Evolutionary conservation across 345 rosid genomes (phyloP), one percentile per base, ranked within the genome.

Genomic region (Dipteronia dyeriana): DNA sequence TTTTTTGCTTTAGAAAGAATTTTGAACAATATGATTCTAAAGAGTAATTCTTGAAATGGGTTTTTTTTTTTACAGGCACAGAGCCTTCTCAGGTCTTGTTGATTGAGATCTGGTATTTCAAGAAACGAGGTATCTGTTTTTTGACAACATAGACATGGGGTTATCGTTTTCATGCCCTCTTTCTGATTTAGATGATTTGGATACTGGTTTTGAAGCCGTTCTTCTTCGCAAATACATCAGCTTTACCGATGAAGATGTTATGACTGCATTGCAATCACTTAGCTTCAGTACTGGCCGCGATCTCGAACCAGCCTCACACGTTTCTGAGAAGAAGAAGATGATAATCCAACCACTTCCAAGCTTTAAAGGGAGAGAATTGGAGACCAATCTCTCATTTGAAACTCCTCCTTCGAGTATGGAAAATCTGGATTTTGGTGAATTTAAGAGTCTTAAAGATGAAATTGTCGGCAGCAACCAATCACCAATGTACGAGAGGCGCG

Each of bases 271-370:
- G 51, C 78, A 82, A 47, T 81, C 88, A 45, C 63, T 84, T 53
- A 86, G 92, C 65, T 85, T 81, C 78, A 78, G 84, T 31, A 31
- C 34, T 38, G 88, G 84, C 69, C 71, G 43, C 39, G 86, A 75
- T 41, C 81, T 84, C 31, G 82, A 87, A 66, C 70, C 89, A 61
- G 66, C 71, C 34, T 49, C 29, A 76, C 39, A 67, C 68, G 85
- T 78, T 73, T 29, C 88, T 38, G 80, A 23, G 34, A 81, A 81
- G 61, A 65, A 31, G 38, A 41, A 41, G 45, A 41, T 65, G 65
- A 8, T 74, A 2, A 39, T 75, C 79, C 77, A 66, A 49, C 77
- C 79, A 82, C 81, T 86, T 47, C 76, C 76, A 56, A 84, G 89
- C 73, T 79, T 76, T 31, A 79, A 84, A 62, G 82, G 72, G 47